Evolutionary conservation across 495 filamentous ascomycete genomes (phyloP).

Genomic region (Daldinia loculata): DNA sequence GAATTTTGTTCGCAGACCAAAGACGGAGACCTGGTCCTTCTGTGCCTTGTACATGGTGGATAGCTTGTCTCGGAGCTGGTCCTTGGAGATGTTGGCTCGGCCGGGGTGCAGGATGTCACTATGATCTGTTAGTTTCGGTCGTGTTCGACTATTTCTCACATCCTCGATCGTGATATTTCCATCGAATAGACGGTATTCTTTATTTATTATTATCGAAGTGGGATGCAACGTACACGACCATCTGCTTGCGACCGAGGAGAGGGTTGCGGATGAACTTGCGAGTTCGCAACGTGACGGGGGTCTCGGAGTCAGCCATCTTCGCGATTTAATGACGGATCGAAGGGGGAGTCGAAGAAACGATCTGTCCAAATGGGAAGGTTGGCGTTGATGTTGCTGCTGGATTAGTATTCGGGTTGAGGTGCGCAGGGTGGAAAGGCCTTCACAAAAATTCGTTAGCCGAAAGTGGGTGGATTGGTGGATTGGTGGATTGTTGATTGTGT

Average conservation of each 20-base stretch:
- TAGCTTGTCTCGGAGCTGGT: constrained; percentile 95
- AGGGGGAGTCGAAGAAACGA: not conserved
- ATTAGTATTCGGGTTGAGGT: constrained; percentile 9
- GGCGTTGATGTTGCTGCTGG: constrained; percentile 9
- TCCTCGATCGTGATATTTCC: too few relatives aligned
- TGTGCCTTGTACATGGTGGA: constrained; percentile 94
- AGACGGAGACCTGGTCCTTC: constrained; percentile 96
- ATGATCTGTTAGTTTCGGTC: constrained; percentile 34
- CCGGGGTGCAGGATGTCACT: constrained; percentile 99
- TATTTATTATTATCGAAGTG: not conserved
- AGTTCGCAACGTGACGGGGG: constrained; percentile 94
- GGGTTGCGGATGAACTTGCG: constrained; percentile 99
- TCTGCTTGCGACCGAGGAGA: constrained; percentile 97
- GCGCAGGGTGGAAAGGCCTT: constrained; percentile 3
- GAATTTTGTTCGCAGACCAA: constrained; percentile 97
- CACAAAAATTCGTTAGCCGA: constrained; percentile 24
- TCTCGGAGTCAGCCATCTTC: constrained; percentile 88
- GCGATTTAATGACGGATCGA: constrained; percentile 40
- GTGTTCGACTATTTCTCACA: not conserved
- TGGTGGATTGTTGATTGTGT: constrained; percentile 11
- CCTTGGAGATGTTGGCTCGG: constrained; percentile 98
- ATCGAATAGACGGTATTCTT: too few relatives aligned
- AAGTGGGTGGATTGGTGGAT: constrained; percentile 18
- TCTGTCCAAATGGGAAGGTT: not conserved
- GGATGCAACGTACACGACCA: constrained; percentile 92